Evolutionary conservation across 331 rosid species (phyloP).

Genomic region (Acacia pycnantha): DNA sequence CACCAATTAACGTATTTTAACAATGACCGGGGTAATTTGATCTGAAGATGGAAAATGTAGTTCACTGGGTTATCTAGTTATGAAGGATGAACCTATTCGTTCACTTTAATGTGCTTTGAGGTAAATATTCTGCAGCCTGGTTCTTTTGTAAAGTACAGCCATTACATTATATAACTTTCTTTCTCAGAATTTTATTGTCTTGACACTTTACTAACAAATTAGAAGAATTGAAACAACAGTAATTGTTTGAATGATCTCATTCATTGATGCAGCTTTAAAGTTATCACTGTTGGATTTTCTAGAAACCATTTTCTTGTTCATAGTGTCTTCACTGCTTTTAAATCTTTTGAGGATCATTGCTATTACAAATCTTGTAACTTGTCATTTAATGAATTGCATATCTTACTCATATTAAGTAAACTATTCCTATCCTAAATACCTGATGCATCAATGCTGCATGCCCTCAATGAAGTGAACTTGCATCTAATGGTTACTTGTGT

Average conservation of each 20-base stretch:
- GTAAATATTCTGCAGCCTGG: not conserved
- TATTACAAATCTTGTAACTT: not conserved
- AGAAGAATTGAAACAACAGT: not conserved
- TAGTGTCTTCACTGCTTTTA: not conserved
- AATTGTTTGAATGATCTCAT: not conserved
- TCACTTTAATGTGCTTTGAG: not conserved
- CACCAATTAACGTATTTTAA: not conserved
- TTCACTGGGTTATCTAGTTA: not conserved
- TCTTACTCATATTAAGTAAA: not conserved
- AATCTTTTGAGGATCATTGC: not conserved
- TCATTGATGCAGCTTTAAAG: not conserved
- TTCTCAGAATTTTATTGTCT: not conserved
- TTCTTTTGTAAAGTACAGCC: not conserved
- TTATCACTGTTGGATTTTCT: not conserved
- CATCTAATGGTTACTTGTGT: not conserved
- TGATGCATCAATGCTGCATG: conserved; percentile 15
- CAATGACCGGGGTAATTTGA: not conserved
- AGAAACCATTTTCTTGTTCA: not conserved
- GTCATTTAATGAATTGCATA: not conserved
- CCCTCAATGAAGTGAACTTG: not conserved
- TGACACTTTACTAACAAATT: not conserved
- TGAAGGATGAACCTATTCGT: conserved; percentile 17
- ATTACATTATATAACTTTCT: not conserved
- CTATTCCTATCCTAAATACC: not conserved
- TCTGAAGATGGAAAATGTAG: conserved; percentile 11